Base-by-base conservation (phyloP, 2,329 filamentous ascomycete genomes). In the Colletotrichum caudatum region DNA sequence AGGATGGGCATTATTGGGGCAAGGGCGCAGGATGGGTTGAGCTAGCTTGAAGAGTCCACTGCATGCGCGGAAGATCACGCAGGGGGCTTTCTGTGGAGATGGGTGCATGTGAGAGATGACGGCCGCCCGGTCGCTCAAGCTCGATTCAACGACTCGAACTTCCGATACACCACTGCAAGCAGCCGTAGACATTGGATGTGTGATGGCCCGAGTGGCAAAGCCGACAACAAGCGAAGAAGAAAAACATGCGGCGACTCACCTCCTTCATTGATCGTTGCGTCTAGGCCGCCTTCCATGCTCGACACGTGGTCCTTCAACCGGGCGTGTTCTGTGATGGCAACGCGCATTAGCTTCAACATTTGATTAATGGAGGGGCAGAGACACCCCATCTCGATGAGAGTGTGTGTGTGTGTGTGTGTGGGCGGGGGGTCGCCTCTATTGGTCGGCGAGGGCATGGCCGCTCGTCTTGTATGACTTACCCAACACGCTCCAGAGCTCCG, bases 401-500 rank as follows among this genome's bases (percentile, higher is more conserved):
- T 63, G n/a, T n/a, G n/a, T n/a, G n/a, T n/a, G n/a, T n/a, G n/a
- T n/a, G n/a, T n/a, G n/a, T n/a, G n/a, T n/a, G 74, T 74, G 75
- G 69, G 64, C 64, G 69, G 69, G 59, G 57, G 23, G 39, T 20
- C 16, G 50, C 23, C 54, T 46, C 53, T 46, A 60, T 64, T 57
- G 57, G 48, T 53, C 48, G 54, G 68, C 35, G 64, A 62, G 62
- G 48, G 69, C 59, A 37, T 44, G 60, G 70, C 29, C 35, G 50
- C 71, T 44, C 56, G 26, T 60, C 26, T 26, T 62, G 76, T 75
- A 69, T 75, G 76, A 87, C 92, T 82, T 87, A 95, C 93, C 93
- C 74, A 98, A 86, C 72, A 97, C 95, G 79, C 93, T 97, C 96
- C 96, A 99, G 44, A 99, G 86, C 80, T 98, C 96, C 6, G 95